phyloP scores from a whole-genome alignment of 768 basidiomycete species.

The Rhizopogon salebrosus region DNA sequence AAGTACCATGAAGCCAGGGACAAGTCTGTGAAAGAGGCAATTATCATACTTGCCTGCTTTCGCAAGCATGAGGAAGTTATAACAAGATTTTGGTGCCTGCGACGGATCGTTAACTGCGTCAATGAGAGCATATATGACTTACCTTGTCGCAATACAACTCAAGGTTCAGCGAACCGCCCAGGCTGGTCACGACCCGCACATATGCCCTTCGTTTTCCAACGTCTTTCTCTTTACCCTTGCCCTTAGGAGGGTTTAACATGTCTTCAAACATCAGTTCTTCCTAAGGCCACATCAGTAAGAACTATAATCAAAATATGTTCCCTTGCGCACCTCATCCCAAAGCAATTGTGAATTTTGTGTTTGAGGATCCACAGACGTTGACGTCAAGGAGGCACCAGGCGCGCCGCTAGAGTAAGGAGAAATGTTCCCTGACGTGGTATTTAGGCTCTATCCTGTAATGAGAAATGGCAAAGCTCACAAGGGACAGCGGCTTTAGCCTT shows the following conservation, averaged over 20 bases:
- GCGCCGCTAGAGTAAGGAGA: conserved; percentile 90
- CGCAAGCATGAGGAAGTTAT: conserved; percentile 96
- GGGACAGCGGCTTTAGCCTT: conserved; percentile 57
- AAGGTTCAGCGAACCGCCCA: conserved; percentile 82
- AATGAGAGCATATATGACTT: not conserved
- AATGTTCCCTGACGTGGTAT: conserved; percentile 60
- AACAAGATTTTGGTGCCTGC: conserved; percentile 96
- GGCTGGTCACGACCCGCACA: conserved; percentile 90
- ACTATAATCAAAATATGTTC: not conserved
- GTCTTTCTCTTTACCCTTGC: conserved; percentile 92
- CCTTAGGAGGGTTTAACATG: conserved; percentile 71
- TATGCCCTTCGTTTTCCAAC: conserved; percentile 89
- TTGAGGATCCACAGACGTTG: conserved; percentile 82
- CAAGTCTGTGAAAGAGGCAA: conserved; percentile 85
- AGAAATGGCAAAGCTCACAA: conserved; percentile 40
- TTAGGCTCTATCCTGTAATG: not conserved
- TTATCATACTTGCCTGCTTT: conserved; percentile 86
- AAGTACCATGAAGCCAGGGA: conserved; percentile 90
- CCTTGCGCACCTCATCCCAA: conserved; percentile 76
- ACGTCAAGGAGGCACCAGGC: conserved; percentile 90
- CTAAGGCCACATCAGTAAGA: conserved; percentile 25
- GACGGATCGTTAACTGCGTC: not conserved
- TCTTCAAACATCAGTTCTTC: conserved; percentile 99
- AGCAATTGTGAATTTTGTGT: conserved; percentile 65
- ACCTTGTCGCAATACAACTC: conserved; percentile 90